phyloP scores from a whole-genome alignment of 345 rosid genomes.

The Eucalyptus marginata region DNA sequence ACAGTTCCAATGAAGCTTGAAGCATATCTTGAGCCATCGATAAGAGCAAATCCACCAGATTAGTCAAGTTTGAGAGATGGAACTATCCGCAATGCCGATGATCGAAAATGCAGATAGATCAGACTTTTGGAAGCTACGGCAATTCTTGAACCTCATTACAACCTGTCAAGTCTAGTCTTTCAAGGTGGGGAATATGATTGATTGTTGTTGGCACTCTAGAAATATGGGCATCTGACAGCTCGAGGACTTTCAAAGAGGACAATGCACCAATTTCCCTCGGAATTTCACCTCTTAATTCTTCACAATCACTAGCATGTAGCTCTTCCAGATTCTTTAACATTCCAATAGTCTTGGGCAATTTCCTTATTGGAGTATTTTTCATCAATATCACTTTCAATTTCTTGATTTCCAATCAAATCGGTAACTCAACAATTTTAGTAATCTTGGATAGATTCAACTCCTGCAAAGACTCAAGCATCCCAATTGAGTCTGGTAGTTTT shows the following conservation, averaged over 20 bases:
- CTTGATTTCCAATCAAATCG: neutral
- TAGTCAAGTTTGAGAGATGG: too few relatives aligned
- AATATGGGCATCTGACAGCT: neutral
- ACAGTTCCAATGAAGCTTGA: too few relatives aligned
- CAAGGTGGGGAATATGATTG: too few relatives aligned
- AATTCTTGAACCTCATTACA: too few relatives aligned
- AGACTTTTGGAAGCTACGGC: too few relatives aligned
- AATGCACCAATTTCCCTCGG: neutral
- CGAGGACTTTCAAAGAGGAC: neutral
- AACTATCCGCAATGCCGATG: too few relatives aligned
- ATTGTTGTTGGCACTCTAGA: neutral
- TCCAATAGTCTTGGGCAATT: neutral
- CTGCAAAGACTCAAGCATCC: neutral
- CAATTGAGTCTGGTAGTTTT: neutral
- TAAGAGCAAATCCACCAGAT: too few relatives aligned
- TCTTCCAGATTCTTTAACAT: neutral
- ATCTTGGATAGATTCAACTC: neutral
- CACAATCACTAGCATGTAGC: neutral
- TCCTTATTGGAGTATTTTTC: neutral
- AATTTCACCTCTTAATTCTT: neutral
- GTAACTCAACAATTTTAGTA: neutral
- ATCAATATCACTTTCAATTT: neutral
- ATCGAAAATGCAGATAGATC: too few relatives aligned
- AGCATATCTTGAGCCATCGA: too few relatives aligned
- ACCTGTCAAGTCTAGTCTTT: too few relatives aligned